phyloP scores from a whole-genome alignment of 495 filamentous ascomycete species.

The Bacidia rubella region DNA sequence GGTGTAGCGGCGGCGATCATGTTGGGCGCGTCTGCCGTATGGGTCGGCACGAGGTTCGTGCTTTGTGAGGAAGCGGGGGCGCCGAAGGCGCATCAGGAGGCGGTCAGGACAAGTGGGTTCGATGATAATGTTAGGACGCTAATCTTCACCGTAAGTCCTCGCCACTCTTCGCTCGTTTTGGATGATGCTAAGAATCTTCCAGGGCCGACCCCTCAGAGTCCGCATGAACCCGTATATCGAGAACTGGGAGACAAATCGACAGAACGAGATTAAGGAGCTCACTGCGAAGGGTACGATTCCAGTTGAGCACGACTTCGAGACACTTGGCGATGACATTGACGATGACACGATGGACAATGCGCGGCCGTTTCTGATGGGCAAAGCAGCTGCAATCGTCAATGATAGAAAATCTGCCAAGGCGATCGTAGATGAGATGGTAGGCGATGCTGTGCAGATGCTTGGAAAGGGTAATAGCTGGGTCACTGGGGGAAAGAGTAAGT shows the following conservation, averaged over 20 bases:
- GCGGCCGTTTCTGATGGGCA: slow-evolving; percentile 89
- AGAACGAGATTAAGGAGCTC: slow-evolving; percentile 78
- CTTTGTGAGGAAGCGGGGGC: slow-evolving; percentile 88
- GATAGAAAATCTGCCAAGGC: slow-evolving; percentile 86
- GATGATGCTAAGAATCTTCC: background rate
- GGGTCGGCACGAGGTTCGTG: slow-evolving; percentile 95
- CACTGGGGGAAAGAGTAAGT: slow-evolving; percentile 33
- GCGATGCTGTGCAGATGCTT: slow-evolving; percentile 60
- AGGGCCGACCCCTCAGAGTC: slow-evolving; percentile 84
- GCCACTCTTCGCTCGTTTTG: background rate
- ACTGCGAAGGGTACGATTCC: slow-evolving; percentile 81
- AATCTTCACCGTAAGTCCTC: slow-evolving; percentile 68
- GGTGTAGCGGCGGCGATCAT: slow-evolving; percentile 79
- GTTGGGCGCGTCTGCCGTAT: slow-evolving; percentile 84
- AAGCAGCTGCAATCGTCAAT: slow-evolving; percentile 84
- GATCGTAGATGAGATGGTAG: slow-evolving; percentile 88
- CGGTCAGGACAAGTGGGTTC: slow-evolving; percentile 79
- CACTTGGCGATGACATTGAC: slow-evolving; percentile 54
- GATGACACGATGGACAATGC: slow-evolving; percentile 82
- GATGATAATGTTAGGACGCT: slow-evolving; percentile 93
- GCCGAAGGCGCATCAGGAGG: slow-evolving; percentile 89
- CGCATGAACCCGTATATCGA: slow-evolving; percentile 83
- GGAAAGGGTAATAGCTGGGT: slow-evolving; percentile 52
- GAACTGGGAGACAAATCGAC: slow-evolving; percentile 91
- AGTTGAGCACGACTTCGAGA: slow-evolving; percentile 88